Evolutionary conservation across 805 yeast species (phyloP).

Genomic region (Candida quercuum): DNA sequence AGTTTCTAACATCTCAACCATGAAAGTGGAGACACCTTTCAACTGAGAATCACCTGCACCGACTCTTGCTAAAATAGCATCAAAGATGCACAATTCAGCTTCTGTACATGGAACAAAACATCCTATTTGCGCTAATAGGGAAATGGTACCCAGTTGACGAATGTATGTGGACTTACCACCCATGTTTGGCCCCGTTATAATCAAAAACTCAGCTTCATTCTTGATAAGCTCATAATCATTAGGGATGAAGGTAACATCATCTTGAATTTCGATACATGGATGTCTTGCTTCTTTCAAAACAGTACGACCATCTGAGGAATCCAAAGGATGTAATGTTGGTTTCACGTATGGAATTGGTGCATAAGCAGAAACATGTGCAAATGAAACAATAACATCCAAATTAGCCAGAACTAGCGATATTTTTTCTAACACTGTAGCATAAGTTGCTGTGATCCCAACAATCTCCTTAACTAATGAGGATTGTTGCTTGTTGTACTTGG

Average conservation of each 20-base stretch:
- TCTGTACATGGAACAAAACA: constrained; percentile 78
- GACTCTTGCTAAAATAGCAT: constrained; percentile 91
- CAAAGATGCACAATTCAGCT: constrained; percentile 81
- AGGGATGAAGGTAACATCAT: constrained; percentile 83
- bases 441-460: constrained; percentile 73
- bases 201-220: constrained; percentile 58
- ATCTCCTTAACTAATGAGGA: constrained; percentile 77
- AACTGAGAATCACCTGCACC: constrained; percentile 98
- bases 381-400: constrained; percentile 77
- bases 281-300: constrained; percentile 77
- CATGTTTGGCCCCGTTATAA: constrained; percentile 96
- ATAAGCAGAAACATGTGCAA: constrained; percentile 77
- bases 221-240: constrained; percentile 74
- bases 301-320: constrained; percentile 39
- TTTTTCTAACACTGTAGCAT: constrained; percentile 70
- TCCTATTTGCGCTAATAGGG: constrained; percentile 85
- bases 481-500: constrained; percentile 72
- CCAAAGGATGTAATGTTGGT: constrained; percentile 62
- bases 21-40: constrained; percentile 93
- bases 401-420: constrained; percentile 61
- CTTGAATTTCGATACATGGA: constrained; percentile 92
- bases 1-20: constrained; percentile 95
- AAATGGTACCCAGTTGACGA: constrained; percentile 82
- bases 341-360: constrained; percentile 80
- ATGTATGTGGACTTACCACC: constrained; percentile 96